phyloP scores from a whole-genome alignment of 2,329 filamentous ascomycete species.

The Furcasterigmium sp. region DNA sequence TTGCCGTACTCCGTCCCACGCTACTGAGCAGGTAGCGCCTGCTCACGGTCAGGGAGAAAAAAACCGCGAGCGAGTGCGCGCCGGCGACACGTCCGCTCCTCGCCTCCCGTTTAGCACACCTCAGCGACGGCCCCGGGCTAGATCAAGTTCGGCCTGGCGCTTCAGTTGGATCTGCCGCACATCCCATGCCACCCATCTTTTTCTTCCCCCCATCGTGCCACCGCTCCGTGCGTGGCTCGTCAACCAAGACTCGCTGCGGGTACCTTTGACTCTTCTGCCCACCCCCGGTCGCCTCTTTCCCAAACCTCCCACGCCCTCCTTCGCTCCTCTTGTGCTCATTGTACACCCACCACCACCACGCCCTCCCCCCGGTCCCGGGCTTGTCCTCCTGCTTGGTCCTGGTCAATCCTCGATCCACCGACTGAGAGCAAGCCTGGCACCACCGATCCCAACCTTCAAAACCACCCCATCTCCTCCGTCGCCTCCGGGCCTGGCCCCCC shows the following conservation, averaged over 20 bases:
- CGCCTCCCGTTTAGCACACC: neutral
- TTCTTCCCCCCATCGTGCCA: neutral
- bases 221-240: too few species aligned
- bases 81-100: neutral
- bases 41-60: neutral
- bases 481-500: conserved; percentile 5
- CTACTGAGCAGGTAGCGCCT: neutral
- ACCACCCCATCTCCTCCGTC: conserved; percentile 12
- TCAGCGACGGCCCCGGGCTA: neutral
- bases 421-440: neutral
- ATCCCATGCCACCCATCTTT: neutral
- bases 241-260: too few species aligned
- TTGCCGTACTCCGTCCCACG: neutral
- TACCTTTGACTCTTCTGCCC: neutral
- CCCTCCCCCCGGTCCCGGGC: neutral
- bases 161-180: neutral
- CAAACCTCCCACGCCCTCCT: neutral
- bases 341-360: neutral
- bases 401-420: neutral
- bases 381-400: too few species aligned
- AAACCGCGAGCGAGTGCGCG: too few species aligned
- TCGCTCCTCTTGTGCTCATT: neutral
- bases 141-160: neutral
- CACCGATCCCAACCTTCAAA: conserved; percentile 8
- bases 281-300: neutral